Evolutionary conservation across 768 basidiomycete genomes (phyloP).

Genomic region (Russula sp.): DNA sequence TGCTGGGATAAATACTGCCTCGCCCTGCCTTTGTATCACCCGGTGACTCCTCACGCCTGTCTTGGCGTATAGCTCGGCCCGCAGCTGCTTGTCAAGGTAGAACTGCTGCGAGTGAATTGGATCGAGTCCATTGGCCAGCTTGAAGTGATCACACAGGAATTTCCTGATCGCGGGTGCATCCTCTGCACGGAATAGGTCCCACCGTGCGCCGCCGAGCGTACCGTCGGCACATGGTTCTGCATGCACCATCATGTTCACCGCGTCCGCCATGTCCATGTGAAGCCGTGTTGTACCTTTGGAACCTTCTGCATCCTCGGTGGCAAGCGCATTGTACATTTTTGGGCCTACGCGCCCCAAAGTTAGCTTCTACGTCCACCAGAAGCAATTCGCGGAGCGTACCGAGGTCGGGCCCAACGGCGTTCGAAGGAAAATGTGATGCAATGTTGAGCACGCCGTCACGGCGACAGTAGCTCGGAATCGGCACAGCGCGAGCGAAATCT

Average conservation of each 20-base stretch:
- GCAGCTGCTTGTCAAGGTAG: constrained; percentile 67
- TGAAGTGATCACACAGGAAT: constrained; percentile 65
- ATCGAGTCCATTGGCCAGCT: constrained; percentile 62
- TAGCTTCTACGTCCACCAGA: neutral
- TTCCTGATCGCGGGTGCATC: constrained; percentile 69
- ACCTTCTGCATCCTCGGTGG: constrained; percentile 55
- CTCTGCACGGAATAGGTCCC: constrained; percentile 83
- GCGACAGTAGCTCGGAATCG: constrained; percentile 83
- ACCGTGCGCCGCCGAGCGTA: constrained; percentile 70
- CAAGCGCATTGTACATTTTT: constrained; percentile 93
- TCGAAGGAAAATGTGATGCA: constrained; percentile 82
- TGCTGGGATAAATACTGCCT: constrained; percentile 94
- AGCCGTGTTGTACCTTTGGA: constrained; percentile 82
- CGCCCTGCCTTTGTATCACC: constrained; percentile 86
- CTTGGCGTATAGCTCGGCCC: constrained; percentile 58
- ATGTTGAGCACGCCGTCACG: constrained; percentile 86
- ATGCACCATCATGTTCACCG: constrained; percentile 84
- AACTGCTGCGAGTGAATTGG: constrained; percentile 89
- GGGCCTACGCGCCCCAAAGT: constrained; percentile 50
- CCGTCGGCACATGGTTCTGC: constrained; percentile 53
- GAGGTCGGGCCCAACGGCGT: constrained; percentile 72
- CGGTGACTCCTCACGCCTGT: constrained; percentile 71
- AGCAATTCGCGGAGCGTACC: constrained; percentile 37
- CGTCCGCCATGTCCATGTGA: constrained; percentile 95
- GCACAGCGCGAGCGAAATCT: constrained; percentile 78